Percentiles rank a stretch among this genome's conserved stretches.
Conservation (phyloP, 352 stramenopile species). For the Phytophthora fragariae region DNA sequence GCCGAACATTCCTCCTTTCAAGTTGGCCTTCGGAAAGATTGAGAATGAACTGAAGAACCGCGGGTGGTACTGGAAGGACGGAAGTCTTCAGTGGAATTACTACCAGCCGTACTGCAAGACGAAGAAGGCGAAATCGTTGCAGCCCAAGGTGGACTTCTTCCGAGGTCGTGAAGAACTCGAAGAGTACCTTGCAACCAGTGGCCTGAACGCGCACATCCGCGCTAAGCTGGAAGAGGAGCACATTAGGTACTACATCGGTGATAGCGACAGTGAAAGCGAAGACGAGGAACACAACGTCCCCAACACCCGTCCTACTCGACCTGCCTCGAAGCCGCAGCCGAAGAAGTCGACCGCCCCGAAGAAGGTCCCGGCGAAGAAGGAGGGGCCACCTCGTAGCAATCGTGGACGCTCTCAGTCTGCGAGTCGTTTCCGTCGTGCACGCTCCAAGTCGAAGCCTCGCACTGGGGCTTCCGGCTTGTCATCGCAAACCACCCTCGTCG, state of each 20-base stretch:
- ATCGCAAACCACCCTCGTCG: conserved; percentile 30
- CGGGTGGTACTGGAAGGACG: conserved; percentile 74
- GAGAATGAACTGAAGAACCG: conserved; percentile 60
- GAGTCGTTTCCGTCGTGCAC: conserved; percentile 20
- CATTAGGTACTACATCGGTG: conserved; percentile 13
- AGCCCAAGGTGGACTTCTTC: conserved; percentile 59
- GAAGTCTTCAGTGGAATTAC: conserved; percentile 56
- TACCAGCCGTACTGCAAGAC: conserved; percentile 59
- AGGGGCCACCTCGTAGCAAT: not conserved
- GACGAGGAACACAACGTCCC: conserved; percentile 1
- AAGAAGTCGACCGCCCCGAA: not conserved
- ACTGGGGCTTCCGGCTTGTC: conserved; percentile 21
- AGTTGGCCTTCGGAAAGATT: conserved; percentile 66
- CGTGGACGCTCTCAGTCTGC: conserved; percentile 17
- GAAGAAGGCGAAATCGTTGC: conserved; percentile 37
- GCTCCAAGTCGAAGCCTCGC: conserved; percentile 31
- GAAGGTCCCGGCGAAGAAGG: not conserved
- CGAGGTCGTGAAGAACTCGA: conserved; percentile 52
- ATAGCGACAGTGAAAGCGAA: conserved; percentile 30
- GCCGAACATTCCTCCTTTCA: conserved; percentile 58
- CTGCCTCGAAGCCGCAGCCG: conserved; percentile 1
- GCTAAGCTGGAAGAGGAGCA: conserved; percentile 55
- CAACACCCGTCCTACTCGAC: not conserved
- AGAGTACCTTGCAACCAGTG: conserved; percentile 45
- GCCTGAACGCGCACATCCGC: conserved; percentile 52